phyloP scores from a whole-genome alignment of 129 eudicot species.

The Chrysanthemum seticuspe region DNA sequence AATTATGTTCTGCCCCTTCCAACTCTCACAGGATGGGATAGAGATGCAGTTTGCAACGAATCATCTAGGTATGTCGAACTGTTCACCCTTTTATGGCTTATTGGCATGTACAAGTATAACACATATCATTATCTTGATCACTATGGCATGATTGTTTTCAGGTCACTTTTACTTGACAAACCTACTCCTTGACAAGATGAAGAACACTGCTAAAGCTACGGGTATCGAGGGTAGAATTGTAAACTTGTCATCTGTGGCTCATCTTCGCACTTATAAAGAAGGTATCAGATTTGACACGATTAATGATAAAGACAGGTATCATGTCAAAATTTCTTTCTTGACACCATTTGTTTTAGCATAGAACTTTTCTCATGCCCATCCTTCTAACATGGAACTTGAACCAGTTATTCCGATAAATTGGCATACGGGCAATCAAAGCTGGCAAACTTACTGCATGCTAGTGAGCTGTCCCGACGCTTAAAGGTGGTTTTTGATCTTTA shows the following conservation, averaged over 20 bases:
- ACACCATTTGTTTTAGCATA: not conserved
- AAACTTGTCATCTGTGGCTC: conserved; percentile 73
- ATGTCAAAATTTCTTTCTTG: not conserved
- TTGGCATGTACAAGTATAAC: not conserved
- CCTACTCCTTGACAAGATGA: conserved; percentile 79
- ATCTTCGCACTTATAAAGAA: conserved; percentile 51
- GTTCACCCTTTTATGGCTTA: not conserved
- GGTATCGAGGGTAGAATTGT: conserved; percentile 77
- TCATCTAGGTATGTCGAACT: conserved; percentile 51
- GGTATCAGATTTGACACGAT: conserved; percentile 66
- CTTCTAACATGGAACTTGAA: conserved; percentile 13
- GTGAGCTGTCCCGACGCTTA: conserved; percentile 72
- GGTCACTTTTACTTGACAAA: conserved; percentile 84
- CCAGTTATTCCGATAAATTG: conserved; percentile 74
- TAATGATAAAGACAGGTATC: conserved; percentile 64
- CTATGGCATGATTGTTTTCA: conserved; percentile 22
- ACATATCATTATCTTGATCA: conserved; percentile 7
- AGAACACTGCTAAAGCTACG: conserved; percentile 51
- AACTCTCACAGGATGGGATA: conserved; percentile 78
- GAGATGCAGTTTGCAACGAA: conserved; percentile 94
- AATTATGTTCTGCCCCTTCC: conserved; percentile 83
- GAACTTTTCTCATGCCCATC: not conserved
- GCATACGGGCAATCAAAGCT: conserved; percentile 95
- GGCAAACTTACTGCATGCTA: conserved; percentile 86
- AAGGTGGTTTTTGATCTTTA: conserved; percentile 38